Evolutionary conservation across 257 asterid species (phyloP), one percentile per base, ranked within the genome.

Genomic region (Parsonsia alboflavescens): DNA sequence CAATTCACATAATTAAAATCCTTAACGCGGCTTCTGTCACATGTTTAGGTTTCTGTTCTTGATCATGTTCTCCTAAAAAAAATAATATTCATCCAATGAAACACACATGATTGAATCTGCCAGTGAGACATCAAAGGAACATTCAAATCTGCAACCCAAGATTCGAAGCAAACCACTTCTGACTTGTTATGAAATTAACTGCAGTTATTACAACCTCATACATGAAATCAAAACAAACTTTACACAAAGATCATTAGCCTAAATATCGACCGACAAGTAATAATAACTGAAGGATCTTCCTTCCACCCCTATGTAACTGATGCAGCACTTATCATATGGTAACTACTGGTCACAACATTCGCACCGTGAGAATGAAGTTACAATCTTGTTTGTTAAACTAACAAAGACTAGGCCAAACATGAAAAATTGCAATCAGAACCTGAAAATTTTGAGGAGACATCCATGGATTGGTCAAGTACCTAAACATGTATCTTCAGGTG

Each of bases 21-120:
- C 59, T 30, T 42, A 61, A 76, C 71, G 76, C 64, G 72, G 80
- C 33, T 75, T 62, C 49, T 46, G 24, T 72, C 83, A 79, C 83
- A 78, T 82, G 86, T 58, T 50, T 59, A 74, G 82, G 73, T 73
- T 63, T 45, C 58, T 6, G 13, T 62, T 36, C 41, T 53, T 68
- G 50, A 57, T 67, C 80, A 68, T 50, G 54, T 71, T 68, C 74
- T 36, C 24, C 68, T 21, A 71, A 62, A 71, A 57, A 57, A 70
- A 75, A 72, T 42, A 21, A 70, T 49, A 44, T 11, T 48, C 5
- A 52, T 52, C 22, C 26, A 36, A 65, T 50, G 30, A n/a, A n/a
- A 9, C 1, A 36, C 4, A 11, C 21, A 75, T 52, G 54, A 74
- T 36, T 64, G 41, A 5, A 62, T 19, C 59, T 67, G 54, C 63